Base-by-base conservation (phyloP, 2,329 filamentous ascomycete species). In the Aureobasidium pullulans region DNA sequence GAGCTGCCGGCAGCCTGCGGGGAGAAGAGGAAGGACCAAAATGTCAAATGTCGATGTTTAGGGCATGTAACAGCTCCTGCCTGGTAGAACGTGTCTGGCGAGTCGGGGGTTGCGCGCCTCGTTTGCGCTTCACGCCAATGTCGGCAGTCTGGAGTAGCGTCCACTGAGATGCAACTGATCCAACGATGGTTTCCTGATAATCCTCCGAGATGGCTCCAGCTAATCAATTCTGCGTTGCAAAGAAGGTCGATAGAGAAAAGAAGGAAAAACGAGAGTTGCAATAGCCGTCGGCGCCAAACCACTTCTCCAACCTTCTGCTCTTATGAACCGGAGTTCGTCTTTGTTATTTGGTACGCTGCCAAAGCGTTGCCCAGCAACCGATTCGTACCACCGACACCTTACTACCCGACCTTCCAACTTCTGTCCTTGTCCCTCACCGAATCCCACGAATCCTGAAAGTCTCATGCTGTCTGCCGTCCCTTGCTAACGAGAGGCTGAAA, bases 1-100 rank as follows among this genome's bases (percentile, higher is more conserved):
- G 39, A 59, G 66, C 67, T 67, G 67, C 66, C 68, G 66, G 68
- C 69, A 68, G 68, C 69, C 34, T 52, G 48, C 13, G 13, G 15
- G 23, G 48, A 31, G 34, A 52, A 40, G 36, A 40, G 48, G 36
- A 40, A 52, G 36, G 48, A 29, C 34, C 34, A 52, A 29, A 16
- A 6, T 40, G 52, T 36, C 39, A 46, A 23, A 13, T 40, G 23
- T 46, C 29, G 40, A 36, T 52, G 48, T 52, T 40, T 52, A 52
- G 48, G 23, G 36, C 48, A 52, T 52, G 48, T 31, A 52, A 19
- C 34, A 52, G 36, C 48, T 40, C 36, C 36, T 52, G 48, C 36
- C 23, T 39, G 28, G 48, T 29, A 52, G 34, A 36, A 23, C 8
- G 46, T 36, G 31, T 11, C 31, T 11, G 16, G 13, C 48, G 48